These are phyloP conservation scores for Heliocybe sulcata DNA, from an alignment of 1,284 basidiomycete species.

Conservation along the genomic window DNA sequence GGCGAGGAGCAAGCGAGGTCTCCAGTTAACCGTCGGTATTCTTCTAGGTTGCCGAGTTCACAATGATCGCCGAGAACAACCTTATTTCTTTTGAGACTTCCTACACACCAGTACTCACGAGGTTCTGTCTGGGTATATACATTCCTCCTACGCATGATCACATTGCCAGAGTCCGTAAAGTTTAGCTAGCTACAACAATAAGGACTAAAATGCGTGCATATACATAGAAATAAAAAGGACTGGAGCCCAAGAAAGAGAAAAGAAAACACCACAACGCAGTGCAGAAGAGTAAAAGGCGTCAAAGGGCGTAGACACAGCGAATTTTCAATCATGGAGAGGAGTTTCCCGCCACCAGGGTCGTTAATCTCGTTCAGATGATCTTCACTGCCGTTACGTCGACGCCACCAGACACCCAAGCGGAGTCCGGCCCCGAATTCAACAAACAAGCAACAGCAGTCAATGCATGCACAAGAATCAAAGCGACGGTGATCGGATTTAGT, in stretches of 20 bases:
- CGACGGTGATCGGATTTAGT: conserved; percentile 17
- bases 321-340: conserved; percentile 12
- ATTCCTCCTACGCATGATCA: conserved; percentile 7
- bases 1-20: not conserved
- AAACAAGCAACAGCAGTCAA: conserved; percentile 9
- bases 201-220: conserved; percentile 4
- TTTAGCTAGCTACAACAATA: conserved; percentile 2
- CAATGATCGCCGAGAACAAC: too few species aligned
- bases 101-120: too few species aligned
- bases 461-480: conserved; percentile 6
- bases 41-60: too few species aligned
- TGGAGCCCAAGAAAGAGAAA: conserved; percentile 1
- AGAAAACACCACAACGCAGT: conserved; percentile 4
- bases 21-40: not conserved
- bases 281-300: conserved; percentile 8
- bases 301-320: not conserved
- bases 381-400: conserved; percentile 6
- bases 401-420: conserved; percentile 3
- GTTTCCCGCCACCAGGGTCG: conserved; percentile 33
- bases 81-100: too few species aligned
- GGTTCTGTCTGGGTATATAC: not conserved
- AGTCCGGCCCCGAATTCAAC: conserved; percentile 11
- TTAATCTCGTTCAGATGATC: conserved; percentile 21
- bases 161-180: conserved; percentile 11
- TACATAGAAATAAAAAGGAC: conserved; percentile 1